Base-by-base conservation (phyloP, 2,329 filamentous ascomycete species). In the Aureobasidium subglaciale region DNA sequence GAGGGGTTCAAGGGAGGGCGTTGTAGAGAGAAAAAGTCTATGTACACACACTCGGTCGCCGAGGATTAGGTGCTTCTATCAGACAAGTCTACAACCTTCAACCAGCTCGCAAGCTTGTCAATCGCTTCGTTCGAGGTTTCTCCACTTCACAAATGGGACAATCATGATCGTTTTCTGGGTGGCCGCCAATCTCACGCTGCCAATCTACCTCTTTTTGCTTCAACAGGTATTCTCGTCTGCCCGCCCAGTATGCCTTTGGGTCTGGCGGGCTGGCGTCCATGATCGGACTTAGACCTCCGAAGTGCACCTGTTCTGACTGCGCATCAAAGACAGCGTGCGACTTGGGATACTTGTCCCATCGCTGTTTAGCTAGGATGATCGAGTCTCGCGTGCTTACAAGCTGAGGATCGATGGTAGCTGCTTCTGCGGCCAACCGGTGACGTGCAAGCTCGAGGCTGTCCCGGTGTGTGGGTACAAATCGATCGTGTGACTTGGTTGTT, bases 391-490 rank as follows among this genome's bases (percentile, higher is more conserved):
- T 50, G n/a, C 59, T 58, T 22, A 62, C 49, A 8, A 67, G 60
- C 10, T 59, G 52, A n/a, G 55, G 56, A 32, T 61, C 65, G 30
- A 59, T 54, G 16, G 55, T 48, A 5, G 55, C 56, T 11, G 58
- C 56, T 4, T 60, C 49, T 8, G 57, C 58, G 2, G 54, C 49
- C 13, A 64, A 57, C 11, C 63, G 60, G 20, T 60, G 53, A 11
- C 59, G 63, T 13, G 60, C 59, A 7, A 67, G 59, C 4, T 67
- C 65, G 11, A 68, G 58, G 6, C 64, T 67, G 57, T 68, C 63
- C 42, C 66, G 62, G 50, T 68, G 65, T 2, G 53, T 46, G 25
- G 56, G 41, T 55, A 64, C 62, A 13, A 56, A 56, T 22, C 59
- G 37, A n/a, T 66, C 61, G 50, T 63, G 59, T 2, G 42, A 54